Conservation (phyloP, 768 basidiomycete species). For the Boletellus sp. region DNA sequence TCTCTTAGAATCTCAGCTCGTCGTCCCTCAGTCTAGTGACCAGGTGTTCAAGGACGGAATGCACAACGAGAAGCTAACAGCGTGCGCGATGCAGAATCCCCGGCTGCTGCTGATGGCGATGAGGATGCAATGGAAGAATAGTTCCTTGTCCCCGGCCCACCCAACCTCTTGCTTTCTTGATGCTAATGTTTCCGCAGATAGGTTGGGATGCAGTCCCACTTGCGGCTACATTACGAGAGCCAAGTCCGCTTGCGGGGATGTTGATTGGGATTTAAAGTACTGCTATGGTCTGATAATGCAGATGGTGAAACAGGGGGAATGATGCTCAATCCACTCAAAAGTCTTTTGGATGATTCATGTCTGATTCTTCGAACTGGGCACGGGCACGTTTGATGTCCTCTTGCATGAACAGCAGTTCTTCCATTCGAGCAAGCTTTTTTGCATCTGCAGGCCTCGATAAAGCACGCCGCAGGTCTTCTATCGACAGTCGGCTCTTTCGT, state of each 20-base stretch:
- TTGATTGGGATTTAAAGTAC: slow-evolving; percentile 4
- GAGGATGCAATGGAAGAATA: slow-evolving; percentile 69
- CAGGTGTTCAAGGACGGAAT: slow-evolving; percentile 56
- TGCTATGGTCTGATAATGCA: slow-evolving; percentile 1
- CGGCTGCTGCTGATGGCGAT: slow-evolving; percentile 33
- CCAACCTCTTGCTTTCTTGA: not conserved
- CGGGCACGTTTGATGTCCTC: slow-evolving; percentile 89
- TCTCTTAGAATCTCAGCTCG: slow-evolving; percentile 2
- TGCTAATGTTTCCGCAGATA: not conserved
- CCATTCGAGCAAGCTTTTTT: slow-evolving; percentile 89
- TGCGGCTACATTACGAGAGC: not conserved
- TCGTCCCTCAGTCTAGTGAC: slow-evolving; percentile 2
- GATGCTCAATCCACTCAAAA: slow-evolving; percentile 30
- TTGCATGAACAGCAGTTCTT: slow-evolving; percentile 90
- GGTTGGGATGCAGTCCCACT: not conserved
- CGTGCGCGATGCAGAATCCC: slow-evolving; percentile 21
- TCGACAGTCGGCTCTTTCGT: slow-evolving; percentile 70
- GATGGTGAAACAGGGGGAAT: not conserved
- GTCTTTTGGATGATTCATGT: slow-evolving; percentile 45
- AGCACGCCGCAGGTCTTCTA: slow-evolving; percentile 81
- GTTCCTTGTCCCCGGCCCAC: slow-evolving; percentile 7
- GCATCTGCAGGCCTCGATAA: slow-evolving; percentile 84
- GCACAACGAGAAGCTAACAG: slow-evolving; percentile 27
- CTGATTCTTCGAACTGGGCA: slow-evolving; percentile 66
- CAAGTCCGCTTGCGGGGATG: not conserved